phyloP scores from a whole-genome alignment of 306 rosid genomes.

The Fragaria ananassa region DNA sequence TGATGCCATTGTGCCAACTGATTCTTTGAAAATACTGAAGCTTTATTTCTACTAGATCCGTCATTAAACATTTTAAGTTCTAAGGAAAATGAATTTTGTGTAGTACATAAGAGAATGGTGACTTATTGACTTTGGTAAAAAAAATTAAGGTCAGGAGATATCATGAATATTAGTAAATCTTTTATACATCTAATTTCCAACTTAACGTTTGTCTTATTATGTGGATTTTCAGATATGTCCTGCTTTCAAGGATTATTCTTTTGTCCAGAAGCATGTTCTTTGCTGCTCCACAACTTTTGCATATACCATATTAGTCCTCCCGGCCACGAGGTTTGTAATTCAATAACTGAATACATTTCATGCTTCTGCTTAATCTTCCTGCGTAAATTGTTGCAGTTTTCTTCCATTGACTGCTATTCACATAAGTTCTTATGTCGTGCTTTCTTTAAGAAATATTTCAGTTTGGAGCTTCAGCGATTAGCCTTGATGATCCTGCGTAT shows the following conservation, averaged over 20 bases:
- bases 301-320: conserved; percentile 96
- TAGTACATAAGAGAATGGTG: not conserved
- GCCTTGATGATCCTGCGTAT: conserved; percentile 55
- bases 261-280: conserved; percentile 87
- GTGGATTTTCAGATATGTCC: conserved; percentile 72
- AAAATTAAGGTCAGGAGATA: conserved; percentile 11
- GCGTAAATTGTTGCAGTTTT: conserved; percentile 10
- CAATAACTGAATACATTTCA: conserved; percentile 24
- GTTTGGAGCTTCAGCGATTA: conserved; percentile 81
- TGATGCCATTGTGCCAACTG: not conserved
- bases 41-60: not conserved
- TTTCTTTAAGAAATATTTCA: conserved; percentile 74
- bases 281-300: conserved; percentile 95
- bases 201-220: conserved; percentile 27
- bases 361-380: conserved; percentile 20
- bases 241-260: conserved; percentile 93
- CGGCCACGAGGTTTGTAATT: conserved; percentile 89
- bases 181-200: conserved; percentile 17
- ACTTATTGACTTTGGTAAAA: not conserved
- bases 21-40: not conserved
- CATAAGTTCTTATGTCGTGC: conserved; percentile 43
- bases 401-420: conserved; percentile 20
- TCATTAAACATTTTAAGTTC: not conserved
- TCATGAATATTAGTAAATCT: not conserved
- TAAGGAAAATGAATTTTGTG: not conserved